Evolutionary conservation across 2,329 filamentous ascomycete species (phyloP), one percentile per base, ranked within the genome.

Genomic region (Coniella vitis): DNA sequence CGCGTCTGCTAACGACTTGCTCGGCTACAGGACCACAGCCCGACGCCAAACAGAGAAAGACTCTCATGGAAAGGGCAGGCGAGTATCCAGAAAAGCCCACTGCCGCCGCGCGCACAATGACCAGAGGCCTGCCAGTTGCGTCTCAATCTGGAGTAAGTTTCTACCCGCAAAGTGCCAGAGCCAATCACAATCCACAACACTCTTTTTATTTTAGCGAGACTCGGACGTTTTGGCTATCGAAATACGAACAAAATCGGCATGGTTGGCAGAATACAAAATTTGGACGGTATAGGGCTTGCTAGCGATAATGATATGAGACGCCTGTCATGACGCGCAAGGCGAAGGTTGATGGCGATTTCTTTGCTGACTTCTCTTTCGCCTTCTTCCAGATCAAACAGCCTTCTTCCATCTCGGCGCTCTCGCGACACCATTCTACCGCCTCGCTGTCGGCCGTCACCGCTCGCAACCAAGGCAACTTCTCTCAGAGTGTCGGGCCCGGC

Each of bases 1-100:
- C n/a, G 21, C 21, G 14, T 31, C 10, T 31, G 53, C 47, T 48
- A 44, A 55, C 42, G 36, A 38, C 46, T 35, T 57, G 52, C 20
- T 55, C 44, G 49, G 49, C 48, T 43, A 41, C 54, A 82, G 79
- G 72, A 45, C 56, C 67, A 19, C 71, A 79, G 58, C 72, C 80
- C 17, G 74, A 80, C 43, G 59, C 78, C 3, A 85, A 86, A 64
- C 36, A 38, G 38, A 72, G 81, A 49, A 81, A 80, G 58, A 78
- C 76, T 13, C 65, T 83, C 21, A 65, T 64, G 17, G 77, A 83
- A 48, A 70, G 71, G 55, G 78, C 73, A 29, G 73, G 64, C 53
- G 79, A 84, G 51, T 74, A 71, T 52, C 63, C 67, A 16, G 36
- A 68, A 29, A 70, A 64, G 51, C 63, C 43, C 20, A 68, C 67